These are phyloP conservation scores for Scheffersomyces ergatensis DNA, from an alignment of 805 yeast species.

Conservation along the genomic window DNA sequence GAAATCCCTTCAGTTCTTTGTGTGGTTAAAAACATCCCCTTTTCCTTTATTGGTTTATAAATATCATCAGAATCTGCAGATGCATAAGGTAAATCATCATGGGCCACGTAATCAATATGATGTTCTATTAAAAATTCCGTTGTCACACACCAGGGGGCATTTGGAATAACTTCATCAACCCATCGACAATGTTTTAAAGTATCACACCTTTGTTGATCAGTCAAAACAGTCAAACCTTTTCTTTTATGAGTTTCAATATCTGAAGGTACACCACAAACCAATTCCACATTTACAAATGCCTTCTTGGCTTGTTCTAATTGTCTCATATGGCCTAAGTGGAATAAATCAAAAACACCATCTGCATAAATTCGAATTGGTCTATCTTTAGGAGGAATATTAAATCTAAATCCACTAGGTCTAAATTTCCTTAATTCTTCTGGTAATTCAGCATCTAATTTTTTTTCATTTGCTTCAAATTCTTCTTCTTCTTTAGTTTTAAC, in stretches of 20 bases:
- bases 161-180: slow-evolving; percentile 95
- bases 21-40: slow-evolving; percentile 88
- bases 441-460: slow-evolving; percentile 56
- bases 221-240: slow-evolving; percentile 89
- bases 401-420: slow-evolving; percentile 74
- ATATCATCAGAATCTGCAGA: slow-evolving; percentile 88
- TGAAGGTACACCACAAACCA: slow-evolving; percentile 90
- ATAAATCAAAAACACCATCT: slow-evolving; percentile 95
- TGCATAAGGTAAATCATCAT: slow-evolving; percentile 94
- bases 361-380: slow-evolving; percentile 94
- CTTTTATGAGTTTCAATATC: slow-evolving; percentile 88
- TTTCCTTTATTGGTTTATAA: slow-evolving; percentile 85
- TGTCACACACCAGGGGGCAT: slow-evolving; percentile 95
- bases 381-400: slow-evolving; percentile 81
- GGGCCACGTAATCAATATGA: slow-evolving; percentile 93
- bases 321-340: slow-evolving; percentile 97
- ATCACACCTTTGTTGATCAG: slow-evolving; percentile 85
- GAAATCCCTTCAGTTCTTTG: slow-evolving; percentile 97
- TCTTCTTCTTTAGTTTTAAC: slow-evolving; percentile 24
- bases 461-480: slow-evolving; percentile 48
- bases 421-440: slow-evolving; percentile 72
- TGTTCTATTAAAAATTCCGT: slow-evolving; percentile 77
- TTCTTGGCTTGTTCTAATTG: slow-evolving; percentile 97
- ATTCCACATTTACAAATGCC: slow-evolving; percentile 75
- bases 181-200: slow-evolving; percentile 91